A percentile compares a stretch with the other conserved stretches of the same genome.
Evolutionary conservation across 2,329 filamentous ascomycete species (phyloP).

Genomic region (Colletotrichum sp.): DNA sequence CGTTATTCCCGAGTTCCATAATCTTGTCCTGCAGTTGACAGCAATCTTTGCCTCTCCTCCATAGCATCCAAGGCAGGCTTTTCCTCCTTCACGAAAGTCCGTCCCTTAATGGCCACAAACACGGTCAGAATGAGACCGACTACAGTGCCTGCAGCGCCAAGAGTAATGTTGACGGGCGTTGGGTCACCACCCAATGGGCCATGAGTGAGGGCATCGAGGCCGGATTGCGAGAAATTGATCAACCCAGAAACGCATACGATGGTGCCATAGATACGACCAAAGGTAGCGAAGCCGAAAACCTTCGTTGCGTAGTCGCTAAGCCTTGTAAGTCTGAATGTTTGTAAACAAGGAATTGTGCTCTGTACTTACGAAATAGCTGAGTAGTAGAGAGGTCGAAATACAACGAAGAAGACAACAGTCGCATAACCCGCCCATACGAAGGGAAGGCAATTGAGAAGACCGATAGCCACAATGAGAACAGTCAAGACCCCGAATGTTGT

Average conservation of each 20-base stretch:
- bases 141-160: conserved; percentile 57
- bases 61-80: conserved; percentile 1
- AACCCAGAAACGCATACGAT: conserved; percentile 76
- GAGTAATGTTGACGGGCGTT: conserved; percentile 64
- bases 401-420: conserved; percentile 71
- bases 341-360: neutral
- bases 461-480: conserved; percentile 63
- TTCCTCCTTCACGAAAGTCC: conserved; percentile 3
- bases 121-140: conserved; percentile 61
- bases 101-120: conserved; percentile 48
- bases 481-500: conserved; percentile 65
- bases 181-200: conserved; percentile 65
- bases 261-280: conserved; percentile 79
- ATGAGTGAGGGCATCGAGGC: conserved; percentile 72
- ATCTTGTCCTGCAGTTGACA: neutral
- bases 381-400: conserved; percentile 79
- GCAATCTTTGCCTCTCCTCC: conserved; percentile 8
- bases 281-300: conserved; percentile 81
- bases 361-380: conserved; percentile 67
- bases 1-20: neutral
- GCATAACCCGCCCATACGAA: conserved; percentile 67
- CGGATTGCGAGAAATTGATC: conserved; percentile 74
- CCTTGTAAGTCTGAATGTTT: neutral
- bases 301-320: conserved; percentile 74
- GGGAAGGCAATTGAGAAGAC: conserved; percentile 69